Evolutionary conservation across 208 protist genomes (phyloP), one percentile per base, ranked within the genome.

Genomic region (Leishmania lainsoni): DNA sequence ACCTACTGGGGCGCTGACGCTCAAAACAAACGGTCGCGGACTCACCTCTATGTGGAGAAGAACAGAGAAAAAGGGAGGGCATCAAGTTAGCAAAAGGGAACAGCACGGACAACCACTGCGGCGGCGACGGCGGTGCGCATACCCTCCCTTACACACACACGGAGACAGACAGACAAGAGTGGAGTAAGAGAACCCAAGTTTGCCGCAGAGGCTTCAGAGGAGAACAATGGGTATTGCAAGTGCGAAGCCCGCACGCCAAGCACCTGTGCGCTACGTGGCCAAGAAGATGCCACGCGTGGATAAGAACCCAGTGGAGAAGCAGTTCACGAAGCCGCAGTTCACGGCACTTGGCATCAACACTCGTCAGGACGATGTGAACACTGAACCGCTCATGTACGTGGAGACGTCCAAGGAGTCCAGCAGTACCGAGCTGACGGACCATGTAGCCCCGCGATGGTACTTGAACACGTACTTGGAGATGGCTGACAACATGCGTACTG

Each of bases 381-480:
- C 93, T 39, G 91, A 96, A 80, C 93, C 93, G 39, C 80, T 94
- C 35, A 94, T 96, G 91, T 96, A 96, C 84, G 93, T 96, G 35
- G 91, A 96, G 84, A 94, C 93, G 39, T 92, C 93, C n/a, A 93
- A 94, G 79, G 93, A 96, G 66, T 90, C 84, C 16, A 91, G 83
- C 80, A 89, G 89, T 70, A 96, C 93, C 29, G 91, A 96, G 85
- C 75, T 96, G 54, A 96, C 93, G 17, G 93, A 96, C 71, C 93
- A 96, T 75, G 81, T 84, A 17, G 86, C 93, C 3, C 93, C 93
- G 32, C 86, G 93, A 59, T 96, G 93, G 91, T 96, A 96, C 78
- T 72, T 96, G 42, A 96, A 96, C 85, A 95, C 93, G 22, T 96
- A 94, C 84, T 88, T 96, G 85, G 93, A 96, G 71, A 94, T 96